Evolutionary conservation across 164 flowering plant species (phyloP).

Genomic region (Saururus chinensis): DNA sequence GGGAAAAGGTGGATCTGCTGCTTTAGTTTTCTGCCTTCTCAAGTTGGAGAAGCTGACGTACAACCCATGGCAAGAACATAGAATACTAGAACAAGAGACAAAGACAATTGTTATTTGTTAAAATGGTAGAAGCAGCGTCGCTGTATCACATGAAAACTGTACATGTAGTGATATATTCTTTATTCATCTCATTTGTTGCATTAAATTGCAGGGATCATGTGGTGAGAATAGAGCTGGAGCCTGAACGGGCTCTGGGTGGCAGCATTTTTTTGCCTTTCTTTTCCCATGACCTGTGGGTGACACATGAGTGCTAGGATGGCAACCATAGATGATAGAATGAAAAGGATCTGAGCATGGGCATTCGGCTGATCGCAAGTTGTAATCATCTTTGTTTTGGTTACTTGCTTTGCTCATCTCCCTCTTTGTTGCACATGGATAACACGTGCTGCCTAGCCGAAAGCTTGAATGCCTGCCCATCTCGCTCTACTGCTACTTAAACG

Average conservation of each 20-base stretch:
- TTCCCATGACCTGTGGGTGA: neutral
- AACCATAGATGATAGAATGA: neutral
- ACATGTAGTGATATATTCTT: too few species aligned
- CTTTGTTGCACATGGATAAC: too few species aligned
- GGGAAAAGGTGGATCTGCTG: neutral
- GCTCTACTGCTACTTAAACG: too few species aligned
- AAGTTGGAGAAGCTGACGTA: neutral
- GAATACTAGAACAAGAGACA: neutral
- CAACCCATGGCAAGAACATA: neutral
- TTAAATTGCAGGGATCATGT: neutral
- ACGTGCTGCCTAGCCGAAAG: too few species aligned
- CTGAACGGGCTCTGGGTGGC: neutral
- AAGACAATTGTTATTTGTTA: too few species aligned
- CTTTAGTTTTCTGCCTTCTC: neutral
- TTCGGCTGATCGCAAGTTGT: too few species aligned
- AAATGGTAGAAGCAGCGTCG: neutral
- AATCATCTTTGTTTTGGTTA: too few species aligned
- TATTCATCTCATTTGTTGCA: neutral
- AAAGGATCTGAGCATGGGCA: neutral
- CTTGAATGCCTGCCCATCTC: too few species aligned
- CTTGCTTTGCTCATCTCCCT: too few species aligned
- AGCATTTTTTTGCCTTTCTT: neutral
- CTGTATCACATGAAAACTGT: neutral
- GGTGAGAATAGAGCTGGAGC: too few species aligned
- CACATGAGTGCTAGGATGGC: neutral